Conservation (phyloP, 164 flowering plant species). For the Houttuynia cordata region DNA sequence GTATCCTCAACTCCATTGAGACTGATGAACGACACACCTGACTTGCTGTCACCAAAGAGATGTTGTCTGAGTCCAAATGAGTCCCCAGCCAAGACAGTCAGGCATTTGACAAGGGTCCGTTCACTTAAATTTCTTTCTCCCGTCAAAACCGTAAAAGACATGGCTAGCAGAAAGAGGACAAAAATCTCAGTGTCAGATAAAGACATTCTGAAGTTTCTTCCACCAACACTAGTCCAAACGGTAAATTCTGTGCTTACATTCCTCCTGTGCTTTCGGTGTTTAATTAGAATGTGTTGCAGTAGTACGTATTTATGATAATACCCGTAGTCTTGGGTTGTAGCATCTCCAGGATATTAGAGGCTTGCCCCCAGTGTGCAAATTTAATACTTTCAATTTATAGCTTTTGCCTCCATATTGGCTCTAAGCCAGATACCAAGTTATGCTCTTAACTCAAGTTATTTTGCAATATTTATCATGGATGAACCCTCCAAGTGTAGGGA, state of each 20-base stretch:
- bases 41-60: conserved; percentile 45
- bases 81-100: conserved; percentile 25
- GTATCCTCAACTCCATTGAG: conserved; percentile 28
- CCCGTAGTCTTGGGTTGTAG: no score
- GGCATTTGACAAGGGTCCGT: conserved; percentile 30
- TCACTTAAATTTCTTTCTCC: conserved; percentile 58
- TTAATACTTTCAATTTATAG: no score
- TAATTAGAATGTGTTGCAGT: no score
- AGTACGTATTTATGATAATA: no score
- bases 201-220: conserved; percentile 43
- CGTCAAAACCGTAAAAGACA: conserved; percentile 17
- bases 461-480: no score
- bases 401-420: no score
- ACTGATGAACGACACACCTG: conserved; percentile 51
- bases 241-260: conserved; percentile 26
- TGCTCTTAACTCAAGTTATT: no score
- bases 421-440: no score
- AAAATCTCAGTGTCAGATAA: conserved; percentile 15
- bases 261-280: no score
- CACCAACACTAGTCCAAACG: conserved; percentile 48
- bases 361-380: no score
- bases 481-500: no score
- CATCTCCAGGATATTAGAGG: no score
- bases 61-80: conserved; percentile 40
- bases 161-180: conserved; percentile 8